A percentile compares a stretch with the other conserved stretches of the same genome.
phyloP scores from a whole-genome alignment of 805 yeast species.

The Candida coleopterorum region DNA sequence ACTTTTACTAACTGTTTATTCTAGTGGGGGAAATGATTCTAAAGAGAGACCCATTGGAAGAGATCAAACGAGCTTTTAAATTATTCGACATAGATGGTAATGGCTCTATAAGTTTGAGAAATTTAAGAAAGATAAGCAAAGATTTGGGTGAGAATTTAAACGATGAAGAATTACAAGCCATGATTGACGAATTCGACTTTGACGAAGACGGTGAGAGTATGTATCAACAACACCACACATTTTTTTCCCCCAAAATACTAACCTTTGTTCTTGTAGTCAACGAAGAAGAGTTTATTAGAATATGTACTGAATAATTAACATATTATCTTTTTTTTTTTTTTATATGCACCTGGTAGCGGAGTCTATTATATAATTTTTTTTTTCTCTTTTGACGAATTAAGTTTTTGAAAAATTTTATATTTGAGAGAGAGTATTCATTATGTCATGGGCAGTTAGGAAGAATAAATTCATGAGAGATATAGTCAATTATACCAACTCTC shows the following conservation, averaged over 20 bases:
- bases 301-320: slow-evolving; percentile 60
- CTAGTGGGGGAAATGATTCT: slow-evolving; percentile 75
- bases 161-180: slow-evolving; percentile 90
- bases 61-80: slow-evolving; percentile 82
- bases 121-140: slow-evolving; percentile 82
- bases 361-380: too few relatives aligned
- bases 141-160: slow-evolving; percentile 88
- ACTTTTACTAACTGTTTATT: too few relatives aligned
- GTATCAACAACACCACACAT: slow-evolving; percentile 21
- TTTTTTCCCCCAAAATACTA: too few relatives aligned
- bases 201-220: slow-evolving; percentile 90
- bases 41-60: slow-evolving; percentile 89
- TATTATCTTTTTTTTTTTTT: too few relatives aligned
- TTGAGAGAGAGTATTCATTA: slow-evolving; percentile 24
- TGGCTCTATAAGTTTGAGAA: slow-evolving; percentile 78
- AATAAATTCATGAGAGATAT: slow-evolving; percentile 34
- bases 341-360: slow-evolving; percentile 1
- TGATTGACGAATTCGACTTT: slow-evolving; percentile 96
- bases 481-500: slow-evolving; percentile 26
- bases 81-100: slow-evolving; percentile 85
- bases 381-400: background rate
- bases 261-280: slow-evolving; percentile 41
- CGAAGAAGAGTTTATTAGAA: slow-evolving; percentile 85
- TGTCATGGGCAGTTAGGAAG: slow-evolving; percentile 16
- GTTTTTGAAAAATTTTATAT: slow-evolving; percentile 5